Conservation (phyloP, 2,329 filamentous ascomycete species). For the Trichophyton rubrum region DNA sequence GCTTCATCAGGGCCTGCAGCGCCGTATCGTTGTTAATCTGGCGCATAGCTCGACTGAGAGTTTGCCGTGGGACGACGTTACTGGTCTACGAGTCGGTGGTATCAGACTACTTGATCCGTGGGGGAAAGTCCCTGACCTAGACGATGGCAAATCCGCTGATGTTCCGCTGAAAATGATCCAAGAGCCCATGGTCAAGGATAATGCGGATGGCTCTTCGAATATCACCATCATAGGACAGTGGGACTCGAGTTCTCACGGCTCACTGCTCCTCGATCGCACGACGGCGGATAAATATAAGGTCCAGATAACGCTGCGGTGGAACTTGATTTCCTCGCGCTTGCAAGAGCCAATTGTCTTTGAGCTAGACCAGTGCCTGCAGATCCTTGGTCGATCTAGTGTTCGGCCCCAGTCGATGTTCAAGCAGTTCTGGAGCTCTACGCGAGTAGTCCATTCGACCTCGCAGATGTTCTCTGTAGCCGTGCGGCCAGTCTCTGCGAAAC, state of each 20-base stretch:
- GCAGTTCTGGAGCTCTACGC: conserved; percentile 69
- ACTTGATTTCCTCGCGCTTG: conserved; percentile 69
- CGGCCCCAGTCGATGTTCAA: conserved; percentile 79
- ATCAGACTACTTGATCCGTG: conserved; percentile 73
- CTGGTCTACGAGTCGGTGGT: conserved; percentile 61
- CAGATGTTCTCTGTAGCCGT: conserved; percentile 78
- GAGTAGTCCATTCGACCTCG: conserved; percentile 76
- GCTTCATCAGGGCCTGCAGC: conserved; percentile 84
- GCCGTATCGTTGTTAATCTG: conserved; percentile 75
- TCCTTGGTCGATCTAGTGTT: conserved; percentile 70
- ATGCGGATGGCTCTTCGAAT: conserved; percentile 79
- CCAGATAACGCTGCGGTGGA: conserved; percentile 76
- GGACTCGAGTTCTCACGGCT: conserved; percentile 89
- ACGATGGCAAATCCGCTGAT: conserved; percentile 52
- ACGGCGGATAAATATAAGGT: conserved; percentile 89
- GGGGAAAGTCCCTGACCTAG: conserved; percentile 73
- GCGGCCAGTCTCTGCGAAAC: conserved; percentile 78
- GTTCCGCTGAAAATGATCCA: conserved; percentile 65
- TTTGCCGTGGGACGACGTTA: conserved; percentile 77
- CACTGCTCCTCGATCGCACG: conserved; percentile 81
- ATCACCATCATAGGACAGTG: conserved; percentile 84
- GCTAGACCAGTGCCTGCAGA: conserved; percentile 67
- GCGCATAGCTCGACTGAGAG: conserved; percentile 81
- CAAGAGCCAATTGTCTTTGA: conserved; percentile 82
- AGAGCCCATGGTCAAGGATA: conserved; percentile 66